Percentiles rank a stretch among this genome's conserved stretches.
These are phyloP conservation scores for Mycena filopes DNA, from an alignment of 768 basidiomycete genomes.

Conservation along the genomic window DNA sequence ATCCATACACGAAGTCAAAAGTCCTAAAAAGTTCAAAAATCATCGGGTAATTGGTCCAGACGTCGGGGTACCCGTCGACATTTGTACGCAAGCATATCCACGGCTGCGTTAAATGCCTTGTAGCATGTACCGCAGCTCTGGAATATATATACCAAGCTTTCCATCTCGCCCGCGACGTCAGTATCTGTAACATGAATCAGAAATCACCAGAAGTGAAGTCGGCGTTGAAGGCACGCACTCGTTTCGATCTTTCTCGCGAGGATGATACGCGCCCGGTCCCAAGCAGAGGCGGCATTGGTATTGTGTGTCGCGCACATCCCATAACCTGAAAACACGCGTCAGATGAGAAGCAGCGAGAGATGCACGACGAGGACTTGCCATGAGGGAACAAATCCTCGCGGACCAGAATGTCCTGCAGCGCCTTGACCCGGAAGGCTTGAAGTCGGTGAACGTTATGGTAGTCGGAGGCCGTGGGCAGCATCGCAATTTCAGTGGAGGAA, in stretches of 20 bases:
- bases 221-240: constrained; percentile 47
- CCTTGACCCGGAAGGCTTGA: constrained; percentile 66
- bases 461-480: constrained; percentile 66
- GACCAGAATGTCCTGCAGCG: constrained; percentile 61
- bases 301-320: constrained; percentile 68
- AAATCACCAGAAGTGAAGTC: constrained; percentile 9
- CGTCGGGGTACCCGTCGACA: constrained; percentile 63
- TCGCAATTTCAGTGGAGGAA: constrained; percentile 57
- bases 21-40: neutral
- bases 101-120: constrained; percentile 71
- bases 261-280: constrained; percentile 62
- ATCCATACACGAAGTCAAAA: neutral
- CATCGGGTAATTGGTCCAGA: constrained; percentile 56
- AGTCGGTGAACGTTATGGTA: constrained; percentile 73
- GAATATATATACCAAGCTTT: constrained; percentile 56
- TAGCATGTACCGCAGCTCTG: constrained; percentile 61
- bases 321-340: constrained; percentile 53
- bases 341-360: neutral
- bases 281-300: constrained; percentile 53
- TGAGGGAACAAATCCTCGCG: constrained; percentile 77
- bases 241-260: constrained; percentile 62
- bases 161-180: constrained; percentile 78
- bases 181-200: constrained; percentile 54
- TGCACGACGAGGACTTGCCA: constrained; percentile 47
- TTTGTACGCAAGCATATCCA: constrained; percentile 81